These are phyloP conservation scores for Ziziphus jujuba DNA, from an alignment of 306 rosid genomes.

Conservation along the genomic window DNA sequence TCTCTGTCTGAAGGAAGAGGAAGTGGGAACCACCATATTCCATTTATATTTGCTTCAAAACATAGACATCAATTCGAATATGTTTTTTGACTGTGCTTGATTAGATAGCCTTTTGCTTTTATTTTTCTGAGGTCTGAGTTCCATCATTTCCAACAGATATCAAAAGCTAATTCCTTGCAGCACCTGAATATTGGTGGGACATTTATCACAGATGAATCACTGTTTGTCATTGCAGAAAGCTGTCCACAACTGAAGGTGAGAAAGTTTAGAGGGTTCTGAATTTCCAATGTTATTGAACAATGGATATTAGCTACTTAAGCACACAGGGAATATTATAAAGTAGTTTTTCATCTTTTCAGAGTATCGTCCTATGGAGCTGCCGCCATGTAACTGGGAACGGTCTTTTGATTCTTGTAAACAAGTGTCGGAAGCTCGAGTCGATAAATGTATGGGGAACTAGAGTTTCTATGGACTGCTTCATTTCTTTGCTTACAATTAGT, in stretches of 20 bases:
- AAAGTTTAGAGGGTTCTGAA: background rate
- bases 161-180: slow-evolving; percentile 66
- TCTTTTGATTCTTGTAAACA: slow-evolving; percentile 59
- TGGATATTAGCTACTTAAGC: background rate
- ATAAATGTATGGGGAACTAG: slow-evolving; percentile 89
- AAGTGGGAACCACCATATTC: too few relatives aligned
- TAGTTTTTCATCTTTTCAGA: slow-evolving; percentile 35
- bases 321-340: background rate
- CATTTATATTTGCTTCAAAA: too few relatives aligned
- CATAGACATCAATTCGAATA: too few relatives aligned
- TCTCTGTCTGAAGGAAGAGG: too few relatives aligned
- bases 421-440: slow-evolving; percentile 71
- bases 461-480: slow-evolving; percentile 64
- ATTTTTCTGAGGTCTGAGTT: slow-evolving; percentile 5
- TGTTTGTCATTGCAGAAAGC: slow-evolving; percentile 59
- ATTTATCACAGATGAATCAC: slow-evolving; percentile 84
- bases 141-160: slow-evolving; percentile 49
- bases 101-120: background rate
- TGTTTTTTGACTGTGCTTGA: background rate
- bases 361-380: slow-evolving; percentile 88
- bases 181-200: slow-evolving; percentile 91
- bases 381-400: slow-evolving; percentile 81
- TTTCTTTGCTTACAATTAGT: slow-evolving; percentile 48
- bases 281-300: background rate
- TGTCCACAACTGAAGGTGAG: slow-evolving; percentile 80